These are phyloP conservation scores for Niveomyces coronatus DNA, from an alignment of 2,329 filamentous ascomycete species.

Conservation along the genomic window DNA sequence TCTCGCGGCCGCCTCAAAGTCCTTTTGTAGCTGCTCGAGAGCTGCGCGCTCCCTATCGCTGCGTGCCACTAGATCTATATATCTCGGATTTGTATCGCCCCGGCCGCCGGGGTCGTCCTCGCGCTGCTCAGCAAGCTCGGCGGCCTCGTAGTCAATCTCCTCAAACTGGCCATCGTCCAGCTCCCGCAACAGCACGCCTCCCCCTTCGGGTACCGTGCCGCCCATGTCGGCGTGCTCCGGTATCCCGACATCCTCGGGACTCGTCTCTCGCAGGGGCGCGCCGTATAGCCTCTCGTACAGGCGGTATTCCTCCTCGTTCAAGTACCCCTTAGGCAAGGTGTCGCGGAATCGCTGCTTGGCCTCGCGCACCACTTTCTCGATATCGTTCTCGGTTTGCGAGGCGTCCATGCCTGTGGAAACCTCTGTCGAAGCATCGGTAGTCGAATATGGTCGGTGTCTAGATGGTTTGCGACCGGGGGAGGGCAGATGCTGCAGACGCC, in stretches of 20 bases:
- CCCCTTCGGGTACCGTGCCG: slow-evolving; percentile 17
- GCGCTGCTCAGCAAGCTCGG: slow-evolving; percentile 9
- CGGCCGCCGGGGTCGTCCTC: slow-evolving; percentile 9
- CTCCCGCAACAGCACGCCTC: slow-evolving; percentile 42
- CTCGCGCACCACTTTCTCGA: slow-evolving; percentile 56
- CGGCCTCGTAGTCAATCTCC: slow-evolving; percentile 43
- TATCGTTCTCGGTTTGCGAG: slow-evolving; percentile 21
- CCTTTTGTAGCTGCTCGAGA: slow-evolving; percentile 45
- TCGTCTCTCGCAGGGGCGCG: slow-evolving; percentile 53
- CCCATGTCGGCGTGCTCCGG: slow-evolving; percentile 30
- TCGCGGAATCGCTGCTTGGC: slow-evolving; percentile 70
- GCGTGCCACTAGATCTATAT: slow-evolving; percentile 38
- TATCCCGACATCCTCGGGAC: slow-evolving; percentile 47
- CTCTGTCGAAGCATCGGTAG: slow-evolving; percentile 16
- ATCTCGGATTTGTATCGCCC: slow-evolving; percentile 21
- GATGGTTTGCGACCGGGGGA: neutral
- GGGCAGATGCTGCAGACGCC: neutral
- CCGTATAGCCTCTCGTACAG: slow-evolving; percentile 79
- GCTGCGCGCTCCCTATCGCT: slow-evolving; percentile 45
- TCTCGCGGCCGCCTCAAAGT: slow-evolving; percentile 38
- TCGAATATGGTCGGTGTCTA: slow-evolving; percentile 21
- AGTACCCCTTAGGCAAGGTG: slow-evolving; percentile 58
- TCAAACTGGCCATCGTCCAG: slow-evolving; percentile 48
- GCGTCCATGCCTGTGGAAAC: slow-evolving; percentile 8
- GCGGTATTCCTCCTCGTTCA: slow-evolving; percentile 59